These are phyloP conservation scores for Puccinia sorghi DNA, from an alignment of 1,284 basidiomycete genomes.

Conservation along the genomic window DNA sequence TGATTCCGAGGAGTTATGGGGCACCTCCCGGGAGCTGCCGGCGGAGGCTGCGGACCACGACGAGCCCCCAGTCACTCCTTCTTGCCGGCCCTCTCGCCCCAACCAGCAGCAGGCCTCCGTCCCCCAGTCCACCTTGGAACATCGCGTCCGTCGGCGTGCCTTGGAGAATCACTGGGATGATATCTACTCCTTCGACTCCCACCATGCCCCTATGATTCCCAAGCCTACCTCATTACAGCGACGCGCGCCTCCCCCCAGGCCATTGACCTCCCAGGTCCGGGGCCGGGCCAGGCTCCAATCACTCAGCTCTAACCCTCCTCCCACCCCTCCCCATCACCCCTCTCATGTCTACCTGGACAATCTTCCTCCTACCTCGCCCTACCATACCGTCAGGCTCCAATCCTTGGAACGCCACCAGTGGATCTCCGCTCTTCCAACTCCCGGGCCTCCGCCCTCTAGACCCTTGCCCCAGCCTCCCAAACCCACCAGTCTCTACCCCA, in stretches of 20 bases:
- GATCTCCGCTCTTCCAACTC: neutral
- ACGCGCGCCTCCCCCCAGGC: neutral
- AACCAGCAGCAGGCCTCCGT: neutral
- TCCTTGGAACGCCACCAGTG: neutral
- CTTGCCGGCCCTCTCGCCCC: neutral
- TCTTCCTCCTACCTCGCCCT: neutral
- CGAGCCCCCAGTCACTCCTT: neutral
- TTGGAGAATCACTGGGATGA: neutral
- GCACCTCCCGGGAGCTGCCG: conserved; percentile 7
- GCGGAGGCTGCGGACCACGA: no score
- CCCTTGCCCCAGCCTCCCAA: neutral
- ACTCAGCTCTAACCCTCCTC: no score
- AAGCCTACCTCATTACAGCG: neutral
- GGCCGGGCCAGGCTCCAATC: neutral
- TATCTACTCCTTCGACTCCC: neutral
- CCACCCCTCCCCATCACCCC: neutral
- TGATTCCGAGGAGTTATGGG: conserved; percentile 16
- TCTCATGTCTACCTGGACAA: neutral
- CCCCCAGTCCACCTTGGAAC: neutral
- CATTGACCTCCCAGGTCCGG: neutral
- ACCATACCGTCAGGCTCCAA: neutral
- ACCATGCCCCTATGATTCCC: no score
- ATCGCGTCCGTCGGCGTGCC: neutral
- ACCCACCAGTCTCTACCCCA: conserved; percentile 2
- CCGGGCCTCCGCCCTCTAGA: neutral